Evolutionary conservation across 768 basidiomycete species (phyloP), one percentile per base, ranked within the genome.

Genomic region (Boletus vermiculosoides): DNA sequence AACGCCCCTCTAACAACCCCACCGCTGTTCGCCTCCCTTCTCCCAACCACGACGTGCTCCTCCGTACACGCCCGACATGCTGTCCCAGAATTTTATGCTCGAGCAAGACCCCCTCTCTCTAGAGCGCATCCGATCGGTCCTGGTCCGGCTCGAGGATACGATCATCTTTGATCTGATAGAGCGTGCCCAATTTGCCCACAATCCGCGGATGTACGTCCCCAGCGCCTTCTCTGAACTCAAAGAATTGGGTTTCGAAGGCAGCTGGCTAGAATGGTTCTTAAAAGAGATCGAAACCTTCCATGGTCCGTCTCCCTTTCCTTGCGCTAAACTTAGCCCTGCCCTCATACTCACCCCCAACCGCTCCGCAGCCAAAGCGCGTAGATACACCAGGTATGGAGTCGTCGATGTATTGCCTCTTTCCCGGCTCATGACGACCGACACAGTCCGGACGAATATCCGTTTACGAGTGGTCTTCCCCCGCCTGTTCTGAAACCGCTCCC

Each of bases 161-260:
- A 98, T 99, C 77, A 98, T 98, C 73, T 99, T 99, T 72, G 87
- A 84, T 49, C 82, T 98, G 55, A 99, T 99, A 66, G 97, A 99
- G 71, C 84, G 97, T 18, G 96, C 95, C 0, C 96, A 98, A 70
- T 99, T 98, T 68, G 93, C 93, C 0, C 88, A 92, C 69, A 98
- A 98, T 68, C 86, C 90, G 22, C 83, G 81, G 58, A 95, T 97
- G 56, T 99, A 99, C 75, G 78, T 86, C 51, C 80, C 80, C 16
- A 90, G 86, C 23, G 86, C 82, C 2, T 92, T 98, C 74, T 72
- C 84, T 36, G 91, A 95, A 73, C 80, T 97, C 41, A 79, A 78
- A 40, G 80, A 85, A 40, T 71, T 85, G 33, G 87, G 86, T 0
- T 95, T 94, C 71, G 66, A 82, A 5, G 93, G 93, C 4, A 93